Conservation (phyloP, 2,329 filamentous ascomycete genomes). For the Chaetomiaceae sp. region DNA sequence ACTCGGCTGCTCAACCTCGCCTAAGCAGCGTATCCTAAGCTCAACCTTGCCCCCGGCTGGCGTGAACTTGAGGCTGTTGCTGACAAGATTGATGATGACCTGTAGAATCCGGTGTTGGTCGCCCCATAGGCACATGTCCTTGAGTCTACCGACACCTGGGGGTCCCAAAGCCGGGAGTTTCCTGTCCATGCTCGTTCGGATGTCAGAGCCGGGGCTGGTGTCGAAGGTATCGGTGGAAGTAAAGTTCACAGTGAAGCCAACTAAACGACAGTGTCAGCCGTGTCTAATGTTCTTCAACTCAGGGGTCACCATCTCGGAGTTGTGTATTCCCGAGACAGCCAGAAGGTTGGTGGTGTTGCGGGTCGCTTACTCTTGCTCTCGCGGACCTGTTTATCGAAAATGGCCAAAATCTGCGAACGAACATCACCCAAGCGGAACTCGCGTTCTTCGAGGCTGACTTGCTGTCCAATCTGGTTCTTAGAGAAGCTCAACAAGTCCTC, state of each 20-base stretch:
- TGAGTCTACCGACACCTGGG: conserved; percentile 61
- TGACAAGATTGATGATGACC: conserved; percentile 89
- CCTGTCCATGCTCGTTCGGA: conserved; percentile 30
- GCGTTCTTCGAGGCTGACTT: conserved; percentile 73
- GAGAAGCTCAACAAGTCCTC: conserved; percentile 90
- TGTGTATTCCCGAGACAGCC: no score
- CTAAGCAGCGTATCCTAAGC: conserved; percentile 69
- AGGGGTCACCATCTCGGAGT: no score
- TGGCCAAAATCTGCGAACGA: conserved; percentile 73
- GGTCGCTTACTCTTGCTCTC: conserved; percentile 74
- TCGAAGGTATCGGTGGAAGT: conserved; percentile 45
- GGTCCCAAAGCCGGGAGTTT: conserved; percentile 58
- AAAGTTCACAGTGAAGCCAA: conserved; percentile 67
- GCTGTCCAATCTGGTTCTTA: conserved; percentile 89
- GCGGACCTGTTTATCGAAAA: conserved; percentile 84
- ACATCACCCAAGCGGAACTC: conserved; percentile 85
- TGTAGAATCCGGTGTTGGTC: conserved; percentile 87
- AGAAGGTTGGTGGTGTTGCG: no score
- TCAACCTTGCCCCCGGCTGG: conserved; percentile 69
- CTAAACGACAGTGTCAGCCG: no score
- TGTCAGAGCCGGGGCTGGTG: conserved; percentile 31
- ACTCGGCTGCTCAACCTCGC: conserved; percentile 46
- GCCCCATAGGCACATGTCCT: conserved; percentile 87
- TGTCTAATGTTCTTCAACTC: no score
- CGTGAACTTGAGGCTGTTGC: conserved; percentile 89